Evolutionary conservation across 306 rosid genomes (phyloP).

Genomic region (Lagenaria siceraria): DNA sequence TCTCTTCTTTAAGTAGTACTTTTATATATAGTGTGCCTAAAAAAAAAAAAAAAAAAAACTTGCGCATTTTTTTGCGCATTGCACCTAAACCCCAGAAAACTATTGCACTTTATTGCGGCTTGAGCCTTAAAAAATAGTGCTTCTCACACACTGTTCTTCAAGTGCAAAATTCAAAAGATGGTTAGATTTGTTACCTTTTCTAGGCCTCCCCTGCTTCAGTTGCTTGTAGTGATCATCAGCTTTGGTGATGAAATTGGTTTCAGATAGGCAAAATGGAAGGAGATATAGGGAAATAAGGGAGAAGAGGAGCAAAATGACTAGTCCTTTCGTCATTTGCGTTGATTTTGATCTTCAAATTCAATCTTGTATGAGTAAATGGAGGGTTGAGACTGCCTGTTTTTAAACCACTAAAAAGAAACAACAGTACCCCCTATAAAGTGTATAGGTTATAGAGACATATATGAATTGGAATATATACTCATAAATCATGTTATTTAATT

Average conservation of each 20-base stretch:
- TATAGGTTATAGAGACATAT: not conserved
- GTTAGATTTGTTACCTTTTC: not conserved
- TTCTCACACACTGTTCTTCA: not conserved
- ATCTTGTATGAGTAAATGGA: not conserved
- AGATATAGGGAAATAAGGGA: not conserved
- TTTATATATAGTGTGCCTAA: too few species aligned
- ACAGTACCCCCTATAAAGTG: not conserved
- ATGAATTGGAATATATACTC: constrained; percentile 3
- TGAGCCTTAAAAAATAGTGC: too few species aligned
- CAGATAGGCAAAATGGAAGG: not conserved
- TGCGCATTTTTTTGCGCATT: too few species aligned
- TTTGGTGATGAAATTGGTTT: not conserved
- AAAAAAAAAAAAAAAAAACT: too few species aligned
- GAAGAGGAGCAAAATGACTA: not conserved
- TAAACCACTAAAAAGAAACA: not conserved
- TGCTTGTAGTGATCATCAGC: not conserved
- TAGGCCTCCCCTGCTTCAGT: not conserved
- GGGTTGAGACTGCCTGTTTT: not conserved
- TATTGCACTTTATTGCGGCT: too few species aligned
- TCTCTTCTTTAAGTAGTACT: too few species aligned
- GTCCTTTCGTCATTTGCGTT: not conserved
- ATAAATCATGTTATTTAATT: not conserved
- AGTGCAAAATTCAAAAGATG: not conserved
- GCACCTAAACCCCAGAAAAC: too few species aligned
- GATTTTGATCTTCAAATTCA: not conserved